These are phyloP conservation scores for Pterulicium gracile DNA, from an alignment of 1,284 basidiomycete species.

Conservation along the genomic window DNA sequence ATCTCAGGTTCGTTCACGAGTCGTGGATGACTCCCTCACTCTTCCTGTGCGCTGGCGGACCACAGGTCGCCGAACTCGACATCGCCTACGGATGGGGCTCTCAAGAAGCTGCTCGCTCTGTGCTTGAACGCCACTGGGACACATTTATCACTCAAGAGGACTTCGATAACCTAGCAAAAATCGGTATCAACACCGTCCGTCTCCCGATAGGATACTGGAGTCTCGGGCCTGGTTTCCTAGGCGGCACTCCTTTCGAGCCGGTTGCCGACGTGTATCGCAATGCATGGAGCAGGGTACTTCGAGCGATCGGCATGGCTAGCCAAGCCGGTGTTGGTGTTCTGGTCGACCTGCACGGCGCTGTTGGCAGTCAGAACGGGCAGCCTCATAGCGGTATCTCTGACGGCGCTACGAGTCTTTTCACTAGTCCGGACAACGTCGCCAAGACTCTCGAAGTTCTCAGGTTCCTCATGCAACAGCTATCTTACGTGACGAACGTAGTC, in stretches of 20 bases:
- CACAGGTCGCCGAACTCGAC: slow-evolving; percentile 44
- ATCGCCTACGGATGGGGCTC: slow-evolving; percentile 44
- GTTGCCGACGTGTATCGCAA: slow-evolving; percentile 53
- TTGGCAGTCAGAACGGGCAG: slow-evolving; percentile 57
- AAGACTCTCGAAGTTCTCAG: slow-evolving; percentile 51
- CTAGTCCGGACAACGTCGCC: slow-evolving; percentile 34
- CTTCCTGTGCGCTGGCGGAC: slow-evolving; percentile 51
- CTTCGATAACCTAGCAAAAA: slow-evolving; percentile 46
- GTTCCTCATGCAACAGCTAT: slow-evolving; percentile 46
- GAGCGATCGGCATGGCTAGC: slow-evolving; percentile 61
- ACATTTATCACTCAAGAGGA: slow-evolving; percentile 61
- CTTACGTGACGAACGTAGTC: slow-evolving; percentile 59
- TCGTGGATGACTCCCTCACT: slow-evolving; percentile 69
- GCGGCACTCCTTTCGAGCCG: slow-evolving; percentile 45
- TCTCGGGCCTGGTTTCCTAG: slow-evolving; percentile 34
- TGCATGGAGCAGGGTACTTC: slow-evolving; percentile 48
- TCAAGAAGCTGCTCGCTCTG: slow-evolving; percentile 30
- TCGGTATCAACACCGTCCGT: slow-evolving; percentile 67
- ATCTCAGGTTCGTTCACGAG: slow-evolving; percentile 63
- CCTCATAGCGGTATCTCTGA: slow-evolving; percentile 69
- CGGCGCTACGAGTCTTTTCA: slow-evolving; percentile 45
- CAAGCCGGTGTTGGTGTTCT: slow-evolving; percentile 58
- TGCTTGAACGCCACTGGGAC: slow-evolving; percentile 73
- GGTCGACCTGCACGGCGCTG: slow-evolving; percentile 68
- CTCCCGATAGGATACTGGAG: slow-evolving; percentile 65